Base-by-base conservation (phyloP, 805 yeast genomes). In the Candida ulmi region DNA sequence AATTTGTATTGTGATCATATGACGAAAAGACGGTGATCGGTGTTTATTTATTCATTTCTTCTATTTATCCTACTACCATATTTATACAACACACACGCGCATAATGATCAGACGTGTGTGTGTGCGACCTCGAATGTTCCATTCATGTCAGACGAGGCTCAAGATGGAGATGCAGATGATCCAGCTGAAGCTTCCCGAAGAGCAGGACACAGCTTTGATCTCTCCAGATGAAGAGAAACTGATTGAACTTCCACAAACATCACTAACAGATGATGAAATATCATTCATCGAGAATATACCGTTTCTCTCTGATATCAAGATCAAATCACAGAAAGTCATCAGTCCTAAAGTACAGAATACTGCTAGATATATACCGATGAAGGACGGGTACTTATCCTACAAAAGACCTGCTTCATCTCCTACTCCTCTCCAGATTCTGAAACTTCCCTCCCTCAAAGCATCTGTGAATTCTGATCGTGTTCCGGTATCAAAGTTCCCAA, bases 391-490 rank as follows among this genome's bases (percentile, higher is more conserved):
- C 16, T 29, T 48, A 12, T n/a, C 33, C 8, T 34, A 38, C 8
- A 16, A 18, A 3, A 31, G 41, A 15, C 41, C 27, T 17, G 35
- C 37, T 0, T 35, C 29, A 19, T 17, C 43, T 1, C 50, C 53
- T 1, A 27, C 46, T 2, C 55, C 58, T 2, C 50, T 52, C 33
- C 42, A 47, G 13, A 29, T 47, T 6, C 49, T 47, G 39, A 41
- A 33, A 18, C 17, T 17, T 8, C 25, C 34, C 5, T 3, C 12
- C 4, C 7, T 8, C 24, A 17, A 17, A 30, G 4, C 9, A 24
- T 5, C 7, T 9, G n/a, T 4, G 5, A n/a, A 9, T 16, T 33
- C 37, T 17, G 24, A n/a, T 12, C 23, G 35, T 9, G 11, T 35
- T 2, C 32, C 43, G 15, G 37, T 44, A 2, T 21, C 44, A 23